A percentile compares a stretch with the other conserved stretches of the same genome.
Evolutionary conservation across 2,329 filamentous ascomycete species (phyloP).

Genomic region (Aphanocladium album): DNA sequence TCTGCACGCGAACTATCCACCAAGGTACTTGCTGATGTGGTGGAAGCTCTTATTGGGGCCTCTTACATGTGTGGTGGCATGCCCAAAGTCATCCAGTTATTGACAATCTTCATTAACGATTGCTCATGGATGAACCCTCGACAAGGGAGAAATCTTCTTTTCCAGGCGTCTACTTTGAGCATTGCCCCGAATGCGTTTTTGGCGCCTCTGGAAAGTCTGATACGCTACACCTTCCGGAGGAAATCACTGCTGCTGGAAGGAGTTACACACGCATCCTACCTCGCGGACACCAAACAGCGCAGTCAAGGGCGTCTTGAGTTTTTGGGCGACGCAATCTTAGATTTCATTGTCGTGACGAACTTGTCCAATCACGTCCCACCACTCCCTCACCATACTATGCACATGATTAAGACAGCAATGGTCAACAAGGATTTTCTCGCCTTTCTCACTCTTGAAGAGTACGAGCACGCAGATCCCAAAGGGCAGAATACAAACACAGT

Average conservation of each 20-base stretch:
- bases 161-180: slow-evolving; percentile 31
- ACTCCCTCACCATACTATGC: slow-evolving; percentile 57
- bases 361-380: slow-evolving; percentile 45
- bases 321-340: slow-evolving; percentile 79
- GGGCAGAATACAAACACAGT: slow-evolving; percentile 16
- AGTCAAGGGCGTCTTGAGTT: slow-evolving; percentile 75
- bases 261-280: slow-evolving; percentile 67
- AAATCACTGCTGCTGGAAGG: slow-evolving; percentile 69
- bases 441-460: slow-evolving; percentile 62
- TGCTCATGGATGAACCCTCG: slow-evolving; percentile 46
- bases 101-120: slow-evolving; percentile 61
- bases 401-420: slow-evolving; percentile 66
- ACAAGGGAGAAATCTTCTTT: slow-evolving; percentile 38
- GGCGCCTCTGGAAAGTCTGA: slow-evolving; percentile 53
- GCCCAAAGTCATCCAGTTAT: slow-evolving; percentile 56
- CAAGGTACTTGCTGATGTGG: slow-evolving; percentile 80
- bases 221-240: slow-evolving; percentile 68
- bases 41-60: slow-evolving; percentile 79
- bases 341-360: slow-evolving; percentile 65
- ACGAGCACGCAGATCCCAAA: slow-evolving; percentile 18
- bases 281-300: slow-evolving; percentile 33
- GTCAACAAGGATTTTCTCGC: slow-evolving; percentile 78
- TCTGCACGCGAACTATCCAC: slow-evolving; percentile 49
- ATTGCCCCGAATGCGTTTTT: slow-evolving; percentile 36
- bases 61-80: slow-evolving; percentile 66